Evolutionary conservation across 148 eudicot genomes (phyloP).

Genomic region (Arctostaphylos glauca): DNA sequence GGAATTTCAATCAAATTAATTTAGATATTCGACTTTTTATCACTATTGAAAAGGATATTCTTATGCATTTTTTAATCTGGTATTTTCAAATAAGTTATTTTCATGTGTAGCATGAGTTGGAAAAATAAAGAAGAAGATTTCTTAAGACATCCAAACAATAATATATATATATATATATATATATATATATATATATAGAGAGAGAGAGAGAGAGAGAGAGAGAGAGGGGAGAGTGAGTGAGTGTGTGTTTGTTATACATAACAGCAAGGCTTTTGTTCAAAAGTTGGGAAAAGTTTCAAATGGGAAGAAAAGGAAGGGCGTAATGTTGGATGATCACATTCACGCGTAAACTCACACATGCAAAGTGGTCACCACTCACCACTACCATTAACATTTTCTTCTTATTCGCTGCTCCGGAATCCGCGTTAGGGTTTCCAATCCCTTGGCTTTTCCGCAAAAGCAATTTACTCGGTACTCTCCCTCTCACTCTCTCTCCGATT

Average conservation of each 20-base stretch:
- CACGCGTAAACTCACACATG: conserved; percentile 7
- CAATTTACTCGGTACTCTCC: conserved; percentile 14
- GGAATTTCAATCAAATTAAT: too few species aligned
- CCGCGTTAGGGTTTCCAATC: conserved; percentile 13
- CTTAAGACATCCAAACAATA: too few species aligned
- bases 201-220: conserved; percentile 12
- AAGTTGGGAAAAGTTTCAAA: conserved; percentile 11
- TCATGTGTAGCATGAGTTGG: too few species aligned
- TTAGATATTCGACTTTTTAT: too few species aligned
- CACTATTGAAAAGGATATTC: too few species aligned
- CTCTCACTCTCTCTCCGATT: conserved; percentile 1
- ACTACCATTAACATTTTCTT: not conserved
- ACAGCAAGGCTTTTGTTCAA: conserved; percentile 16
- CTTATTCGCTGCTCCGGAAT: not conserved
- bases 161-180: too few species aligned
- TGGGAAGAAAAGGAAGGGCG: conserved; percentile 7
- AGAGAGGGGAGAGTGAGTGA: not conserved
- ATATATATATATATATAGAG: not conserved
- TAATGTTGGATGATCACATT: conserved; percentile 4
- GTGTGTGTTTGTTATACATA: too few species aligned
- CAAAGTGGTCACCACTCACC: not conserved
- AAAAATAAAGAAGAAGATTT: too few species aligned
- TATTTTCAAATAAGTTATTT: too few species aligned
- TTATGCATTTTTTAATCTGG: too few species aligned
- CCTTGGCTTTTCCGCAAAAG: not conserved